Base-by-base conservation (phyloP, 495 filamentous ascomycete species). In the Neurospora sp. region DNA sequence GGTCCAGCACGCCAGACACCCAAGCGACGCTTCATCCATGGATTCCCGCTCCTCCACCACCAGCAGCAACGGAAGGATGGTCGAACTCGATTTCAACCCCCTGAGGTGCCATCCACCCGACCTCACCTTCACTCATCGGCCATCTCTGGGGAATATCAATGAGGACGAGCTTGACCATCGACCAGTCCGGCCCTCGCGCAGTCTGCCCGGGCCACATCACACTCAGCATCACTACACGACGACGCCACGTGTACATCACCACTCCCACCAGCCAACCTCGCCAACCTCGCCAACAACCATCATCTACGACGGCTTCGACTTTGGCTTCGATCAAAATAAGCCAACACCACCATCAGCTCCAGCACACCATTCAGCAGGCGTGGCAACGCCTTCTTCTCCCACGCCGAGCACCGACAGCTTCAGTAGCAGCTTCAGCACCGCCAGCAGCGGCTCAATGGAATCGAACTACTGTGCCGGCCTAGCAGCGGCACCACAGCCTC, bases 241-340 rank as follows among this genome's bases (percentile, higher is more conserved):
- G 48, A 40, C 72, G 44, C 68, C 59, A 69, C 16, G 69, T 73
- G 48, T 75, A 68, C 40, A 41, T 59, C 9, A 40, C 53, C 70
- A 42, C 40, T 42, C 40, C 14, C 40, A 61, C 22, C 45, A 40
- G 38, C 59, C 16, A 5, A 70, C 69, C 27, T 53, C 48, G 10
- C 41, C 73, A 65, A 71, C 74, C 27, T 53, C 48, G 10, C 41
- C 73, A 65, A 71, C 74, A 20, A 74, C 74, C 22, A 74, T 81
- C 27, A 82, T 82, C 74, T 78, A 82, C 68, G 78, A 74, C 45
- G 80, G 80, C 9, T 82, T 82, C 71, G 80, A 82, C 75, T 82
- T 82, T 48, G 79, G 80, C 69, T 81, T 82, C 69, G 27, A 68
- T 14, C 45, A 65, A 35, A 45, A 69, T 22, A 73, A 73, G 61